phyloP scores from a whole-genome alignment of 495 filamentous ascomycete species.

The Xylaria venustula region DNA sequence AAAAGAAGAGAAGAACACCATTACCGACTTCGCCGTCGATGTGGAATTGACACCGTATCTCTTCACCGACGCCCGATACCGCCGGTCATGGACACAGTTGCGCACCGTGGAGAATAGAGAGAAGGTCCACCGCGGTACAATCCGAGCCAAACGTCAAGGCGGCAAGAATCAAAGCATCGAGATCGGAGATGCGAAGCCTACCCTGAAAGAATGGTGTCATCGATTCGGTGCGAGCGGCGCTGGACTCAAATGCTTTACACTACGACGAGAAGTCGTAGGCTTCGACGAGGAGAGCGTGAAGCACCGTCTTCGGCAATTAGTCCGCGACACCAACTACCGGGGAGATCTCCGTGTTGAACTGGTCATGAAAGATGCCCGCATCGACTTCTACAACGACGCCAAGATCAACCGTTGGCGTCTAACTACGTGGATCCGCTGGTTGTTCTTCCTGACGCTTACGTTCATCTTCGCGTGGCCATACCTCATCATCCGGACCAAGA shows the following conservation, averaged over 20 bases:
- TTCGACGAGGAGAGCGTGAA: conserved; percentile 49
- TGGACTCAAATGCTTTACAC: conserved; percentile 49
- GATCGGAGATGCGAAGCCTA: conserved; percentile 34
- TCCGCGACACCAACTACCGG: conserved; percentile 60
- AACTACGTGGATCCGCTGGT: conserved; percentile 53
- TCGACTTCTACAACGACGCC: conserved; percentile 56
- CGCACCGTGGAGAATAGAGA: conserved; percentile 41
- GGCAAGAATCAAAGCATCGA: conserved; percentile 39
- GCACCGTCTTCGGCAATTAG: conserved; percentile 42
- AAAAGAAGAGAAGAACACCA: conserved; percentile 87
- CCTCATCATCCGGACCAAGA: conserved; percentile 59
- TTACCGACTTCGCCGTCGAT: conserved; percentile 71
- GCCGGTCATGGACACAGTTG: conserved; percentile 27
- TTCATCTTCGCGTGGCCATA: conserved; percentile 65
- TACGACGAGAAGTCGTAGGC: conserved; percentile 49
- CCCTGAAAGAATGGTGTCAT: conserved; percentile 56
- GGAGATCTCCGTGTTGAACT: conserved; percentile 53
- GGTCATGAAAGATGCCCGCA: conserved; percentile 43
- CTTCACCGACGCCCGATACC: conserved; percentile 34
- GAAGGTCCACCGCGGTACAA: conserved; percentile 41
- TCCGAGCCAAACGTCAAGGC: conserved; percentile 31
- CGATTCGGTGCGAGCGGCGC: conserved; percentile 50
- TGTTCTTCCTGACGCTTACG: conserved; percentile 60
- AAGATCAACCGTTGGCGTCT: conserved; percentile 57
- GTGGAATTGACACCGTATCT: conserved; percentile 53